Percentiles rank a stretch among this genome's conserved stretches.
Evolutionary conservation across 495 filamentous ascomycete species (phyloP).

Genomic region (Clavariopsis aquatica): DNA sequence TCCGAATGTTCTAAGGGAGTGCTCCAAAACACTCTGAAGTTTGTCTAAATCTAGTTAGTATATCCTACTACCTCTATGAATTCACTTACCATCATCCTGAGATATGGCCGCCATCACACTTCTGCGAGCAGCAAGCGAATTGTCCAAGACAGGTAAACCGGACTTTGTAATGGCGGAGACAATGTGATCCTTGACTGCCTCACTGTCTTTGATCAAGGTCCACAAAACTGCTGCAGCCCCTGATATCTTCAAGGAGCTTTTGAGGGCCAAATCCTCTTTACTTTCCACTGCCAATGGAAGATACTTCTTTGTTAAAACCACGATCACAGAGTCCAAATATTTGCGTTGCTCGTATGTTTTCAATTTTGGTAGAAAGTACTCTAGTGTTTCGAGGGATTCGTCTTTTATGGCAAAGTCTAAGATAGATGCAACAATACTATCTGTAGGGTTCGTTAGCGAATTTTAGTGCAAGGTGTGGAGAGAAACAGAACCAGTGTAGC

Average conservation of each 20-base stretch:
- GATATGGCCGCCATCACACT: constrained; percentile 64
- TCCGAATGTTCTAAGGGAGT: constrained; percentile 70
- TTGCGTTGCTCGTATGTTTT: constrained; percentile 32
- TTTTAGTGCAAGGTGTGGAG: background rate
- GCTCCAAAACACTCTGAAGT: constrained; percentile 63
- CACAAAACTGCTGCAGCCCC: constrained; percentile 53
- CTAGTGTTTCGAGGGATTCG: background rate
- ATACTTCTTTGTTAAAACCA: constrained; percentile 59
- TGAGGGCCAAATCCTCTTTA: constrained; percentile 36
- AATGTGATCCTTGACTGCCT: constrained; percentile 55
- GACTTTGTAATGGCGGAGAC: constrained; percentile 35
- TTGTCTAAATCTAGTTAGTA: constrained; percentile 43
- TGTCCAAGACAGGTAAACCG: constrained; percentile 48
- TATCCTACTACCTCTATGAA: background rate
- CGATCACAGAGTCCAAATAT: constrained; percentile 53
- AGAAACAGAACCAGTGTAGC: constrained; percentile 64
- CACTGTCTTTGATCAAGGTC: constrained; percentile 43
- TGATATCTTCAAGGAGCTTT: constrained; percentile 44
- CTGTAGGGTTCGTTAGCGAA: constrained; percentile 7
- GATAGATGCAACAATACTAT: constrained; percentile 20
- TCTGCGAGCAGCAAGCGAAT: constrained; percentile 62
- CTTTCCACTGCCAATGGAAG: constrained; percentile 42
- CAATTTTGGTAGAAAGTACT: constrained; percentile 22
- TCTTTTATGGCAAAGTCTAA: constrained; percentile 1
- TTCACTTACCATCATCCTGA: constrained; percentile 52